Conservation (phyloP, 768 basidiomycete species). For the Termitomyces sp. region DNA sequence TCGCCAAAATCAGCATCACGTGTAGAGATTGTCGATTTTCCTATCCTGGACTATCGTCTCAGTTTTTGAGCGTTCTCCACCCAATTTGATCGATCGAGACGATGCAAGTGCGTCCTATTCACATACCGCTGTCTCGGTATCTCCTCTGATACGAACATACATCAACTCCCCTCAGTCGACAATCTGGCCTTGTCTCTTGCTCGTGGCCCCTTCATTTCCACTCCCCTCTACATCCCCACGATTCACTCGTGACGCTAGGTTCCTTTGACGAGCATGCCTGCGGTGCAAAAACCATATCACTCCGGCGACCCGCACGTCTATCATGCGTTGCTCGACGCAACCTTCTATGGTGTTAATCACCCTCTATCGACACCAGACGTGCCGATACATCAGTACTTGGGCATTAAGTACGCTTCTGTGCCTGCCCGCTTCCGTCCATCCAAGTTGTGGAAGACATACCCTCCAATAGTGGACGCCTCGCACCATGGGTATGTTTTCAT, state of each 20-base stretch:
- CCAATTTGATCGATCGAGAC: slow-evolving; percentile 30
- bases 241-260: background rate
- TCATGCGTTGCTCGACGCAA: slow-evolving; percentile 53
- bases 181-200: slow-evolving; percentile 1
- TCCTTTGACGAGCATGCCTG: slow-evolving; percentile 19
- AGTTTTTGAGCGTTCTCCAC: slow-evolving; percentile 13
- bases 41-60: slow-evolving; percentile 15
- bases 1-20: slow-evolving; percentile 15
- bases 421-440: slow-evolving; percentile 78
- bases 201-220: slow-evolving; percentile 6
- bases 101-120: slow-evolving; percentile 17
- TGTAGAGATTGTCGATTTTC: slow-evolving; percentile 12
- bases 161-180: slow-evolving; percentile 3
- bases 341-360: slow-evolving; percentile 65
- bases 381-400: slow-evolving; percentile 66
- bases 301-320: slow-evolving; percentile 30
- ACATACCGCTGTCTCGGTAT: slow-evolving; percentile 18
- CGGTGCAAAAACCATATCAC: slow-evolving; percentile 16
- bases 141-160: slow-evolving; percentile 8
- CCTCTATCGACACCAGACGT: slow-evolving; percentile 47
- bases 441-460: slow-evolving; percentile 51
- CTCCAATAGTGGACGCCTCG: slow-evolving; percentile 54
- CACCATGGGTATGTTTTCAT: slow-evolving; percentile 51
- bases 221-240: background rate
- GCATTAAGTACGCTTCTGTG: slow-evolving; percentile 72